Conservation (phyloP, 441 rosid species). For the Lepidium campestre region DNA sequence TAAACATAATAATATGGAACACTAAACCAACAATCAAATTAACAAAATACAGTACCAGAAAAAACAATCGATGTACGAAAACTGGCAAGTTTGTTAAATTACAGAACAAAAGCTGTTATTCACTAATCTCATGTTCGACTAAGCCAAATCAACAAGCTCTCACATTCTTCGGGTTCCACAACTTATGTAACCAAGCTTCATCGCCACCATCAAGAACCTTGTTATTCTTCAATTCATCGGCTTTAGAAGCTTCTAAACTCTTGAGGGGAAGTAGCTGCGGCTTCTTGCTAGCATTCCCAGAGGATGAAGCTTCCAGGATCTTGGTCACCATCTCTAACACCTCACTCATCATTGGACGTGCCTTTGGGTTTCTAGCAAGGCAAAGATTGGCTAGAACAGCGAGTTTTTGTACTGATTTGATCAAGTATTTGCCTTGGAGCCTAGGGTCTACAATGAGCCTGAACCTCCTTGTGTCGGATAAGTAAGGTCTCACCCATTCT, state of each 20-base stretch:
- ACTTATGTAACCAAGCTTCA: constrained; percentile 35
- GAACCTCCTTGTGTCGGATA: constrained; percentile 52
- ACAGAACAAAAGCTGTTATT: not conserved
- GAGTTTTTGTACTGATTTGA: constrained; percentile 57
- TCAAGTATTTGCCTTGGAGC: constrained; percentile 49
- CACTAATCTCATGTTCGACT: not conserved
- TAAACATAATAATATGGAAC: too few species aligned
- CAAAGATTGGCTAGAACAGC: constrained; percentile 68
- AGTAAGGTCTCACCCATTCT: constrained; percentile 83
- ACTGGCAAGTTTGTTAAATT: too few species aligned
- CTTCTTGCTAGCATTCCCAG: constrained; percentile 23
- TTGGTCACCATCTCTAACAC: constrained; percentile 65
- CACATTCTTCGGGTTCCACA: constrained; percentile 37
- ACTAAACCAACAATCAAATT: too few species aligned
- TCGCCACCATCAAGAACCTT: constrained; percentile 35
- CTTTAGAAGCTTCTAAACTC: constrained; percentile 25
- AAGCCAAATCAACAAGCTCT: constrained; percentile 31
- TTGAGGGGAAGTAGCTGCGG: constrained; percentile 31
- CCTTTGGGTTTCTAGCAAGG: constrained; percentile 56
- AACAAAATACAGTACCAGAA: too few species aligned
- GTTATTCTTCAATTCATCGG: constrained; percentile 23
- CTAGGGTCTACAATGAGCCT: constrained; percentile 57
- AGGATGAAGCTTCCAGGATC: constrained; percentile 37
- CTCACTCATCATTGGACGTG: constrained; percentile 88
- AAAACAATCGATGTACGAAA: too few species aligned